phyloP scores from a whole-genome alignment of 1,284 basidiomycete species.

The Naganishia cerealis region DNA sequence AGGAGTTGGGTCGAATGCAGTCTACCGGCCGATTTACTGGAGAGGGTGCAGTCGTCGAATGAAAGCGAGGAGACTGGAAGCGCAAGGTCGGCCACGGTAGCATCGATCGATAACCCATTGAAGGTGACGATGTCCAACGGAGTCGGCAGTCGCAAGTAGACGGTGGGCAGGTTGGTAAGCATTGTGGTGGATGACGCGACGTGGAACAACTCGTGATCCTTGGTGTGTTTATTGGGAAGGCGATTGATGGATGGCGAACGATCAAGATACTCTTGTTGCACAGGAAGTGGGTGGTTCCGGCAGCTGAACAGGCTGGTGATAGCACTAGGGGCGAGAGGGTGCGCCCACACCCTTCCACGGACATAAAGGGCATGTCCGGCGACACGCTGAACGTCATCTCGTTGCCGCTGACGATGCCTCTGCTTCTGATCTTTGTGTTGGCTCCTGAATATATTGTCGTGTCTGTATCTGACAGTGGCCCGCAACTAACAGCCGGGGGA shows the following conservation, averaged over 20 bases:
- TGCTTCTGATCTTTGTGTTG: background rate
- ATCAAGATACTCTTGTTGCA: no score
- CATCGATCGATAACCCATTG: slow-evolving; percentile 11
- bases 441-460: background rate
- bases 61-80: background rate
- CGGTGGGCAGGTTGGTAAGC: slow-evolving; percentile 37
- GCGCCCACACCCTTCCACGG: background rate
- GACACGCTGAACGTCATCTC: slow-evolving; percentile 3
- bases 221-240: no score
- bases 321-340: background rate
- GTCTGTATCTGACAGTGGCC: no score
- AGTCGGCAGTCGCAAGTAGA: slow-evolving; percentile 48
- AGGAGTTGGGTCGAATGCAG: slow-evolving; percentile 6
- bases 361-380: background rate
- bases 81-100: slow-evolving; percentile 12
- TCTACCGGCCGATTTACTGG: background rate
- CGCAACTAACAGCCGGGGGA: no score
- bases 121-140: slow-evolving; percentile 41
- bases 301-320: background rate
- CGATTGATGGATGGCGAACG: no score
- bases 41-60: slow-evolving; percentile 6
- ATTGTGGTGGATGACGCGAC: background rate
- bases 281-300: background rate
- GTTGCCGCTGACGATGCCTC: slow-evolving; percentile 27
- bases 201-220: background rate